phyloP scores from a whole-genome alignment of 129 eudicot species.

The Logfia minima region DNA sequence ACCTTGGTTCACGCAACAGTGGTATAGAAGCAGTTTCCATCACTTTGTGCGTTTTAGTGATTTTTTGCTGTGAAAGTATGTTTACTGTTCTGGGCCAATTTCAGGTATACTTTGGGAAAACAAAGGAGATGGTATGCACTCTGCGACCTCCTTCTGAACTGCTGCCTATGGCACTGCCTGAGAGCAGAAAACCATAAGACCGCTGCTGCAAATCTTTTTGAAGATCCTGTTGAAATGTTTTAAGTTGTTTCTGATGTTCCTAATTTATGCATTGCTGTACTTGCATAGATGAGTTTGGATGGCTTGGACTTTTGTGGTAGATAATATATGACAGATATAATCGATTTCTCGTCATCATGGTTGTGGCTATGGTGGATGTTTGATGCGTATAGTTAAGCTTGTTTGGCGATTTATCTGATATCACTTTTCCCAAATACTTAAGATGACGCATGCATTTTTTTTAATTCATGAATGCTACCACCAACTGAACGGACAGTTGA shows the following conservation, averaged over 20 bases:
- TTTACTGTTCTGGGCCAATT: constrained; percentile 8
- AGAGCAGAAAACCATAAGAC: constrained; percentile 41
- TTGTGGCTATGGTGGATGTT: not conserved
- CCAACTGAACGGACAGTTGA: not conserved
- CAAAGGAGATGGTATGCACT: constrained; percentile 97
- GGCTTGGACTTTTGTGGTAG: not conserved
- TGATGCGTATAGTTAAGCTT: not conserved
- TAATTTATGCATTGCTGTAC: not conserved
- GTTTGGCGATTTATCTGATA: not conserved
- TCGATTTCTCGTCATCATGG: not conserved
- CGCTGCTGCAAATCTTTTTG: not conserved
- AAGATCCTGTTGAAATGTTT: not conserved
- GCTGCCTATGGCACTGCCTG: constrained; percentile 56
- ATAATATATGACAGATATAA: constrained; percentile 1
- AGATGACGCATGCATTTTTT: not conserved
- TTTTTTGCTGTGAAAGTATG: not conserved
- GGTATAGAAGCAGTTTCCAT: not conserved
- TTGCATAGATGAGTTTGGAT: constrained; percentile 8
- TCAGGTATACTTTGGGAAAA: constrained; percentile 98
- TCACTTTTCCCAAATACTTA: not conserved
- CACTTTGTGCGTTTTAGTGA: not conserved
- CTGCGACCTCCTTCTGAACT: constrained; percentile 83
- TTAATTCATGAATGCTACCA: not conserved
- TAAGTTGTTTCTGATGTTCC: constrained; percentile 12
- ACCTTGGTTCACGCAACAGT: not conserved